A percentile compares a stretch with the other conserved stretches of the same genome.
Evolutionary conservation across 1,284 basidiomycete species (phyloP).

Genomic region (Termitomyces sp.): DNA sequence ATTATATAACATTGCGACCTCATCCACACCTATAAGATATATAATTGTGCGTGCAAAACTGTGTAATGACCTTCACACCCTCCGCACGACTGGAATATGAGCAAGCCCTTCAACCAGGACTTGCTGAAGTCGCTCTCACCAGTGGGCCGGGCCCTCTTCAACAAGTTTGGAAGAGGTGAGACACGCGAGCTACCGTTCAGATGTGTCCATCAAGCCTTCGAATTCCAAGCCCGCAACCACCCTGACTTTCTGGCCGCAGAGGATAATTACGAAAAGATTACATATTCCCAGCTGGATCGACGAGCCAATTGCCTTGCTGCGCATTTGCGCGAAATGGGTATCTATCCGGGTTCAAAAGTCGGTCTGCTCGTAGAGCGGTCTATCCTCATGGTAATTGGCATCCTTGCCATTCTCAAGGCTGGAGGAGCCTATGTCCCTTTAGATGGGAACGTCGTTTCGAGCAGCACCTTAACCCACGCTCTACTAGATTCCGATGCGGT

Average conservation of each 20-base stretch:
- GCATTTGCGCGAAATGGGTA: slow-evolving; percentile 13
- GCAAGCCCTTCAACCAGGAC: slow-evolving; percentile 14
- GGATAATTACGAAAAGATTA: slow-evolving; percentile 15
- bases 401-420: slow-evolving; percentile 51
- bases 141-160: slow-evolving; percentile 16
- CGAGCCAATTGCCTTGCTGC: slow-evolving; percentile 19
- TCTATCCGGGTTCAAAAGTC: slow-evolving; percentile 11
- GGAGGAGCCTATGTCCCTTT: slow-evolving; percentile 54
- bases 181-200: slow-evolving; percentile 8
- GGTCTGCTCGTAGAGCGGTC: slow-evolving; percentile 34
- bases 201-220: slow-evolving; percentile 19
- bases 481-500: slow-evolving; percentile 42
- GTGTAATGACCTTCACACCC: slow-evolving; percentile 6
- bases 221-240: slow-evolving; percentile 15
- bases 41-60: background rate
- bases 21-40: slow-evolving; percentile 9
- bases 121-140: slow-evolving; percentile 15
- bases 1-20: background rate
- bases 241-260: slow-evolving; percentile 15
- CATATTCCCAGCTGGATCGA: slow-evolving; percentile 16
- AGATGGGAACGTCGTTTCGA: slow-evolving; percentile 53
- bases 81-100: slow-evolving; percentile 6
- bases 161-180: slow-evolving; percentile 15
- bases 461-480: slow-evolving; percentile 49
- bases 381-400: slow-evolving; percentile 50